Conservation (phyloP, 768 basidiomycete species). For the Boletus pseudo-olivaceus region DNA sequence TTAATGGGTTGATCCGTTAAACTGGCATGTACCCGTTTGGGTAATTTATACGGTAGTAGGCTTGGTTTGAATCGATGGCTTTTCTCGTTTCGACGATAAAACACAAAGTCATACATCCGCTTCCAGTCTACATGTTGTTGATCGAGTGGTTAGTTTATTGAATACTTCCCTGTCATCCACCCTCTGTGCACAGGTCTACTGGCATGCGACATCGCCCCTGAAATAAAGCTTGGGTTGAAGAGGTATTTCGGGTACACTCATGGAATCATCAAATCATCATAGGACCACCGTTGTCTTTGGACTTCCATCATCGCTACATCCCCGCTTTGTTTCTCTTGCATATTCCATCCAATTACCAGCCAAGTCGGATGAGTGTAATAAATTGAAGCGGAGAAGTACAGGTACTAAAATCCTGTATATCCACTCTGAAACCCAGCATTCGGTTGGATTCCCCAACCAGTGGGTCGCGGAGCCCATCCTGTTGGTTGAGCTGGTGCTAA, state of each 20-base stretch:
- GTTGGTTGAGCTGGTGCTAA: slow-evolving; percentile 30
- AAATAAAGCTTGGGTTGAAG: slow-evolving; percentile 76
- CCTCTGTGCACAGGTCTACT: slow-evolving; percentile 85
- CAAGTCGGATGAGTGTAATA: slow-evolving; percentile 30
- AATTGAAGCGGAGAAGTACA: slow-evolving; percentile 9
- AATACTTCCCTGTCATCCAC: slow-evolving; percentile 87
- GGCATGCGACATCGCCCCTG: slow-evolving; percentile 74
- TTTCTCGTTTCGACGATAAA: slow-evolving; percentile 84
- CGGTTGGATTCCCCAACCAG: slow-evolving; percentile 47
- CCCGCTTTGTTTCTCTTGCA: slow-evolving; percentile 10
- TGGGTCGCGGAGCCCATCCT: slow-evolving; percentile 46
- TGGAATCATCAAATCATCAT: slow-evolving; percentile 62
- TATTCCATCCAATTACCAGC: slow-evolving; percentile 27
- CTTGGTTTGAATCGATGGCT: slow-evolving; percentile 88
- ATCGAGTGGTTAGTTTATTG: slow-evolving; percentile 59
- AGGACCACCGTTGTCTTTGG: slow-evolving; percentile 27
- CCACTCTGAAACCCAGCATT: slow-evolving; percentile 29
- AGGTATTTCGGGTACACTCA: slow-evolving; percentile 74
- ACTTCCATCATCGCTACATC: slow-evolving; percentile 16
- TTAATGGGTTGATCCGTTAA: slow-evolving; percentile 80
- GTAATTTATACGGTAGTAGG: no score
- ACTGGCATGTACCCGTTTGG: no score
- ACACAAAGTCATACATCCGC: slow-evolving; percentile 57
- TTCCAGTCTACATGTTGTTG: not conserved
- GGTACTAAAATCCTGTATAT: slow-evolving; percentile 39